Evolutionary conservation across 768 basidiomycete genomes (phyloP), one percentile per base, ranked within the genome.

Genomic region (Lepiota subincarnata): DNA sequence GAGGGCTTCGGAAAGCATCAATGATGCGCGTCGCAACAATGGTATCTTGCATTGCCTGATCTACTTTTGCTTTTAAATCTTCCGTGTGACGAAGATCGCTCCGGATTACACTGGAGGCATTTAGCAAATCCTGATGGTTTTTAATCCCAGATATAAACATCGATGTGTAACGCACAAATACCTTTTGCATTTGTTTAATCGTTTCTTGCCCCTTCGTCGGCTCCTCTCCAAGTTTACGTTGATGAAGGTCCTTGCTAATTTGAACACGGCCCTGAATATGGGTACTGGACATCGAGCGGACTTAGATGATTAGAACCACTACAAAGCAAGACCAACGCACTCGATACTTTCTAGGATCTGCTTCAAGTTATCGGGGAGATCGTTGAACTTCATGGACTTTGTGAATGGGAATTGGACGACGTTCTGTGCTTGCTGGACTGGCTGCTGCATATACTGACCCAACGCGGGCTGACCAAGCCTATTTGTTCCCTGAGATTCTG

Each of bases 241-340:
- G 82, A 56, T 86, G 86, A 16, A 92, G 69, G 42, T 90, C 87
- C 60, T 87, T 89, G 62, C 85, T 83, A 55, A 92, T 89, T 60
- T 91, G 88, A 0, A 89, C 73, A 20, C 87, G 83, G 24, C 86
- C 85, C 70, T 91, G 87, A 22, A 90, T 88, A 56, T 83, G 76
- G 6, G 81, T 65, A 52, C 88, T 90, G 53, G 38, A 49, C 13
- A 48, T 16, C 11, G 16, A 28, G 40, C 10, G 43, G 47, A 62
- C 56, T 16, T 60, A 58, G 44, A 18, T 57, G 6, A 48, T 5
- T 55, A 14, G 53, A 13, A 36, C 16, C 46, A 22, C 35, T n/a
- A 8, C 48, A 20, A 42, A 35, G 34, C 46, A 39, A 28, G 14
- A 44, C 36, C 34, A 24, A 60, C 82, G 54, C 59, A 92, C 90